Conservation (phyloP, 2,329 filamentous ascomycete genomes). For the Hymenoscyphus scutula region DNA sequence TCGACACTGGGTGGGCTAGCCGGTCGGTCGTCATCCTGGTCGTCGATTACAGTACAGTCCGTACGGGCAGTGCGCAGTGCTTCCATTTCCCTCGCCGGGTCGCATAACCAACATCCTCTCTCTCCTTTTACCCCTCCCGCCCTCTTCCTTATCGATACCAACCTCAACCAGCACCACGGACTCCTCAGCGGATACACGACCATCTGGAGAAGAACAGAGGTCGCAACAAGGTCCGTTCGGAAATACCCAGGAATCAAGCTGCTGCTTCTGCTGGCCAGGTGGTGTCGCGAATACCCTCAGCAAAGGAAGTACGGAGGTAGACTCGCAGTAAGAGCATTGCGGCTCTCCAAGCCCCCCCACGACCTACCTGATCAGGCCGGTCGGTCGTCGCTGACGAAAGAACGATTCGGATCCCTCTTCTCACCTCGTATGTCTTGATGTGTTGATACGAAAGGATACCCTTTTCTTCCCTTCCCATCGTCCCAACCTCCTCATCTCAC, state of each 20-base stretch:
- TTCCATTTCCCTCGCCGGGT: slow-evolving; percentile 23
- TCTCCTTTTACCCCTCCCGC: slow-evolving; percentile 3
- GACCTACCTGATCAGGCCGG: slow-evolving; percentile 21
- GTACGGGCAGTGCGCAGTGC: no score
- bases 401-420: slow-evolving; percentile 5
- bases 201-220: slow-evolving; percentile 11
- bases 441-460: slow-evolving; percentile 20
- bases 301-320: neutral
- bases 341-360: slow-evolving; percentile 16
- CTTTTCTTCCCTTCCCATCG: slow-evolving; percentile 15
- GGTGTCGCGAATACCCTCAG: slow-evolving; percentile 15
- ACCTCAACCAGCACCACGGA: slow-evolving; percentile 17
- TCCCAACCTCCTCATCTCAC: slow-evolving; percentile 21
- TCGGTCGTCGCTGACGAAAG: slow-evolving; percentile 7
- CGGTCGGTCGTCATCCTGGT: slow-evolving; percentile 18
- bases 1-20: slow-evolving; percentile 4
- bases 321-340: slow-evolving; percentile 18
- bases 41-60: slow-evolving; percentile 22
- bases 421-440: slow-evolving; percentile 29
- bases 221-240: neutral
- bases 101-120: slow-evolving; percentile 19
- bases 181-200: slow-evolving; percentile 11
- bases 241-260: neutral
- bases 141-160: neutral
- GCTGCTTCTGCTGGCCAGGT: slow-evolving; percentile 23